Conservation (phyloP, 2,329 filamentous ascomycete species). For the Stagonosporopsis vannaccii region DNA sequence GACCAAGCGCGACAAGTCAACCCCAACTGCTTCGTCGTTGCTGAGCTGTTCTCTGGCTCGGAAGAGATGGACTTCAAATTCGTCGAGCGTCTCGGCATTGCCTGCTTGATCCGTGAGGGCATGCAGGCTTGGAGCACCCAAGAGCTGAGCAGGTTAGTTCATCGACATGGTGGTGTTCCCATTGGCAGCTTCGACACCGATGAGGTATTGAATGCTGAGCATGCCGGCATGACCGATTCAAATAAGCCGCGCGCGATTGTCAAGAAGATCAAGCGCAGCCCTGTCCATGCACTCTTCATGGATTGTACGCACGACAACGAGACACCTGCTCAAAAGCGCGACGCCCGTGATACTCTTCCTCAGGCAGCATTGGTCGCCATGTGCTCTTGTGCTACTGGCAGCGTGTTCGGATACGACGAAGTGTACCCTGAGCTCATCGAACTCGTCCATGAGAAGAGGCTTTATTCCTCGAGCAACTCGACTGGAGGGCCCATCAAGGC, state of each 20-base stretch:
- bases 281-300: slow-evolving; percentile 95
- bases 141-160: slow-evolving; percentile 90
- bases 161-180: slow-evolving; percentile 89
- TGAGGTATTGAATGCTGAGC: slow-evolving; percentile 73
- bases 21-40: slow-evolving; percentile 88
- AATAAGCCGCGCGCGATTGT: slow-evolving; percentile 66
- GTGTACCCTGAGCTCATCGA: slow-evolving; percentile 94
- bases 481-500: slow-evolving; percentile 63
- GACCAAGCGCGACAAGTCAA: slow-evolving; percentile 90
- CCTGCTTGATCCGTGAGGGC: slow-evolving; percentile 90
- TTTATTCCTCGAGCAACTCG: slow-evolving; percentile 82
- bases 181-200: slow-evolving; percentile 98
- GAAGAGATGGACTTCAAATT: slow-evolving; percentile 97
- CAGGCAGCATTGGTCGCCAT: slow-evolving; percentile 94
- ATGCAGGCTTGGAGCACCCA: slow-evolving; percentile 98
- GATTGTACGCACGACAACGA: slow-evolving; percentile 99
- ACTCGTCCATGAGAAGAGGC: slow-evolving; percentile 84
- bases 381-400: slow-evolving; percentile 93
- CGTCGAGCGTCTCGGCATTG: slow-evolving; percentile 89
- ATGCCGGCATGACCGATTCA: slow-evolving; percentile 31
- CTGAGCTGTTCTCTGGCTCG: slow-evolving; percentile 93
- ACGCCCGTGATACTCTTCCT: slow-evolving; percentile 90
- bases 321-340: slow-evolving; percentile 91
- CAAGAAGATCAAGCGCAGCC: slow-evolving; percentile 82
- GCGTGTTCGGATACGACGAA: slow-evolving; percentile 98